Evolutionary conservation across 2,329 filamentous ascomycete species (phyloP), one percentile per base, ranked within the genome.

Genomic region (Aspergillus terreus): DNA sequence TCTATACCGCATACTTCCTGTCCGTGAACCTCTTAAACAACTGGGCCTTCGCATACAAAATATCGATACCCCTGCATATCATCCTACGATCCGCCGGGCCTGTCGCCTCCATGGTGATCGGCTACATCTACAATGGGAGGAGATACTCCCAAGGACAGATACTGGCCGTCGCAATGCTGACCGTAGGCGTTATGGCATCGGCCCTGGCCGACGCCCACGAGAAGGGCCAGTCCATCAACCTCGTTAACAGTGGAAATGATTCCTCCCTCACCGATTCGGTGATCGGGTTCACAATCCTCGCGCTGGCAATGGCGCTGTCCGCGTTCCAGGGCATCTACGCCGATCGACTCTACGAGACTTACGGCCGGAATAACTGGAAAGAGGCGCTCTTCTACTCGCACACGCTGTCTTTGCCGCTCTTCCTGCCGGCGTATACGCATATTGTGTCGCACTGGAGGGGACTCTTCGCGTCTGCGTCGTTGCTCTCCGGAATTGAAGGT

Each of bases 301-400:
- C 95, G 43, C 69, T 95, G 35, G 94, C 94, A 1, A 94, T 99
- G 72, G 74, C 95, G 4, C 81, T 97, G 19, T 95, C 91, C 6
- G 91, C 94, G 19, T 87, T 92, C 64, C 96, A 97, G 87, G 94
- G 94, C 4, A 82, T 96, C 27, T 97, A 96, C 69, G 92, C 92
- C 0, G 92, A 99, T 69, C 85, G 91, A 59, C 90, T 92, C 1
- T 99, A 97, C 74, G 82, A 82, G 52, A 82, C 81, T 51, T 91
- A 96, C 70, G 91, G 92, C 5, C 88, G 73, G 17, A 68, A 88
- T 27, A 87, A 94, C 69, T 97, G 94, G 90, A 88, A 87, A 61
- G 94, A 97, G 70, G 96, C 96, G 59, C 80, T 99, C 11, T 97
- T 99, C 75, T 99, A 97, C 76, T 95, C 89, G 19, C 84, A 87